Conservation (phyloP, 805 yeast species). For the Alloascoidea hylecoeti region DNA sequence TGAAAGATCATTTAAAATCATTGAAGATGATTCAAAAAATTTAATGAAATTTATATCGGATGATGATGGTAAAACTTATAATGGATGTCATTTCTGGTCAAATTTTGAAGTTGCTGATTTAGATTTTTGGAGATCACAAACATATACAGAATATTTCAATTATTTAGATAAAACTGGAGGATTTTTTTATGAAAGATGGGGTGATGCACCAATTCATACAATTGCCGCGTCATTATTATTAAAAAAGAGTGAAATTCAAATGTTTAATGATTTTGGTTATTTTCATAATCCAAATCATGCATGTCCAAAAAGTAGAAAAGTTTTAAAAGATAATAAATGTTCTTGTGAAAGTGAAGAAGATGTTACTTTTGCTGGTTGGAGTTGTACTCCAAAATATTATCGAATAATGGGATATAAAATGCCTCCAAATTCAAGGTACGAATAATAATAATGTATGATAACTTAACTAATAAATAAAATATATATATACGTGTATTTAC, state of each 20-base stretch:
- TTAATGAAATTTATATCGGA: constrained; percentile 48
- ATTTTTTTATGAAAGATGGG: constrained; percentile 83
- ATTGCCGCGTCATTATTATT: constrained; percentile 54
- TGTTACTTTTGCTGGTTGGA: constrained; percentile 1
- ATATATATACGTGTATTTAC: no score
- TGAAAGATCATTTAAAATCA: constrained; percentile 33
- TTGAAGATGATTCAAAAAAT: constrained; percentile 32
- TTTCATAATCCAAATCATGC: constrained; percentile 44
- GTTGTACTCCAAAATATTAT: constrained; percentile 1
- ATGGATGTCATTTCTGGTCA: constrained; percentile 74
- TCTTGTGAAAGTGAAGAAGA: constrained; percentile 39
- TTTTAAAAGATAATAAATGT: constrained; percentile 48
- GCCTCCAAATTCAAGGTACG: no score
- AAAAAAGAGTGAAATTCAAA: constrained; percentile 43
- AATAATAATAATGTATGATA: no score
- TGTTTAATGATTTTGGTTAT: constrained; percentile 66
- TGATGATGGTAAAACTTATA: constrained; percentile 51
- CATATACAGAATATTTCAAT: constrained; percentile 46
- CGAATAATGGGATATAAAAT: background rate
- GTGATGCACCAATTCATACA: constrained; percentile 87
- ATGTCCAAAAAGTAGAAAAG: constrained; percentile 34
- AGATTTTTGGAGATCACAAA: constrained; percentile 46
- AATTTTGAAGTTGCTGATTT: constrained; percentile 66
- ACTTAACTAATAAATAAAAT: no score
- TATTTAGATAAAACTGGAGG: constrained; percentile 59